Conservation (phyloP, 2,329 filamentous ascomycete species). For the Aotearoamyces nothofagi region DNA sequence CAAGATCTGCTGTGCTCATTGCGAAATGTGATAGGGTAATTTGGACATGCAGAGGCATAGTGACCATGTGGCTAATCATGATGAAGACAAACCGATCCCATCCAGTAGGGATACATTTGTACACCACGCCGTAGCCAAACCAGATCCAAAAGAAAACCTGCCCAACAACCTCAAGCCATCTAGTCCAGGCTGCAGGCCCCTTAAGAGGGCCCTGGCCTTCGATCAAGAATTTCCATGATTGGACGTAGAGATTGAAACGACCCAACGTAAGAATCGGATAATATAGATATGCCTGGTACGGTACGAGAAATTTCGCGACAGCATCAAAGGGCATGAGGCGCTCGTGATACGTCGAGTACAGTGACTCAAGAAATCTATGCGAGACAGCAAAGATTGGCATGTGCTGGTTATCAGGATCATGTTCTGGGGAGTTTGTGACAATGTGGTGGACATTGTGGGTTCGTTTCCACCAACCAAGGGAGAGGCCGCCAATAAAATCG, state of each 20-base stretch:
- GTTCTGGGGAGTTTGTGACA: slow-evolving; percentile 86
- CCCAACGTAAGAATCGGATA: slow-evolving; percentile 70
- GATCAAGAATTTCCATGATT: slow-evolving; percentile 68
- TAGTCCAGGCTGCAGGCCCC: slow-evolving; percentile 70
- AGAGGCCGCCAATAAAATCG: slow-evolving; percentile 78
- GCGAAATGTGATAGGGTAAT: slow-evolving; percentile 88
- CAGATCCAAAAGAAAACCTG: slow-evolving; percentile 74
- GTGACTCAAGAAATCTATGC: slow-evolving; percentile 58
- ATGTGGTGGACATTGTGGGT: slow-evolving; percentile 97
- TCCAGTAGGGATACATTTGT: slow-evolving; percentile 53
- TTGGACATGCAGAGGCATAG: slow-evolving; percentile 72
- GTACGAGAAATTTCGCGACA: slow-evolving; percentile 53
- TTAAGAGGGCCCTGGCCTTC: slow-evolving; percentile 54
- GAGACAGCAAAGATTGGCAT: slow-evolving; percentile 81
- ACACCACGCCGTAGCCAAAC: slow-evolving; percentile 74
- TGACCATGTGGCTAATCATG: slow-evolving; percentile 65
- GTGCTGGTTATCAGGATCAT: slow-evolving; percentile 90
- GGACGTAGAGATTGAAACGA: slow-evolving; percentile 73
- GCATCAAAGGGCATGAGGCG: slow-evolving; percentile 65
- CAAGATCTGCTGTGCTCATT: slow-evolving; percentile 82
- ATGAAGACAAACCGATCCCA: slow-evolving; percentile 59
- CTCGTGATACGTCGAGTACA: slow-evolving; percentile 74
- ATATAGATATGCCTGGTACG: slow-evolving; percentile 69
- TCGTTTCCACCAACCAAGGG: slow-evolving; percentile 91
- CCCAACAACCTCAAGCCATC: slow-evolving; percentile 63